Base-by-base conservation (phyloP, 495 filamentous ascomycete genomes). In the Penicillium antarcticum region DNA sequence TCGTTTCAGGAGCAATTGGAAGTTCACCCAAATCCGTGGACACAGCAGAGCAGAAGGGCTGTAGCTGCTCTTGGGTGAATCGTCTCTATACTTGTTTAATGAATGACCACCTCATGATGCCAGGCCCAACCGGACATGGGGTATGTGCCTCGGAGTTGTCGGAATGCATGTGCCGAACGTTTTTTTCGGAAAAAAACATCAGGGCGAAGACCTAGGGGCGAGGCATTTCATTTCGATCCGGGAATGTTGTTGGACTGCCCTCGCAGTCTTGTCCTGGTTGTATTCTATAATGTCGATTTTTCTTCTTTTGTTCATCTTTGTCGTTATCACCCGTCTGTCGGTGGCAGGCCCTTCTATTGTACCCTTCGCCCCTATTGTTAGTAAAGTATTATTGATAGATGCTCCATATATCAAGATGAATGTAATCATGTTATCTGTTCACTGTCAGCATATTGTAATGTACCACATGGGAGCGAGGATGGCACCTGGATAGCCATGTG, bases 71-170 rank as follows among this genome's bases (percentile, higher is more conserved):
- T 51, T 34, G 51, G 62, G 52, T 63, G 56, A 56, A 53, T 52
- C 54, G 46, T 40, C 44, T 53, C 48, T 69, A 67, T 67, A 64
- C 48, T 45, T 60, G 56, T 69, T 74, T 74, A 74, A 74, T 74
- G 61, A 72, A 74, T 67, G 71, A 74, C 62, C 65, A 56, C 45
- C 55, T 74, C 62, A 72, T 61, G 69, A 74, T 61, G 58, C 63
- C 65, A 66, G 69, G 57, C 60, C 61, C 51, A 53, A 56, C 62
- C 56, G 66, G 55, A 57, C 50, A 63, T 54, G 62, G 42, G 60
- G 48, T 53, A 65, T 55, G 51, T 53, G 47, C 48, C 47, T 51
- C 26, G 58, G 54, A 40, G 5, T 41, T 55, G 44, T 51, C 38
- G 47, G 45, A 53, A 52, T 40, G 43, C 35, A 45, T 38, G 46